Evolutionary conservation across 495 filamentous ascomycete genomes (phyloP).

Genomic region (Cryomyces minteri): DNA sequence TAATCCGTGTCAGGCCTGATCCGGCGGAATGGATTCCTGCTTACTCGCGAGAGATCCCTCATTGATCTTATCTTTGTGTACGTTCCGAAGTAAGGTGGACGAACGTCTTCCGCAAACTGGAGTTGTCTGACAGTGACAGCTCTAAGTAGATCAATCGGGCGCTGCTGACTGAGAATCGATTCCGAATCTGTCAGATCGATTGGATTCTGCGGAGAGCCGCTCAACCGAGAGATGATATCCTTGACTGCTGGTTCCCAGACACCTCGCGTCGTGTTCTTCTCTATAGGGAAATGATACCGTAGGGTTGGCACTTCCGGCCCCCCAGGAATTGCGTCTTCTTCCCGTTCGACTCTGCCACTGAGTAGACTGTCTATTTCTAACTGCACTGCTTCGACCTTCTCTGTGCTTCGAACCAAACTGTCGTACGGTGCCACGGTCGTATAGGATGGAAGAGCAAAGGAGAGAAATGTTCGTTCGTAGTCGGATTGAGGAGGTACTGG

Average conservation of each 20-base stretch:
- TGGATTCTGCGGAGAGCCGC: constrained; percentile 21
- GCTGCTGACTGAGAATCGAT: constrained; percentile 12
- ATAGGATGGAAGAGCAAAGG: constrained; percentile 18
- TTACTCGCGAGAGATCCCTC: constrained; percentile 33
- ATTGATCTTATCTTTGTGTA: constrained; percentile 38
- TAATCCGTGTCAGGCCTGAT: constrained; percentile 58
- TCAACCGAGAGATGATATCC: constrained; percentile 38
- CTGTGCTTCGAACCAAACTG: too few relatives aligned
- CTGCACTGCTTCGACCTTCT: too few relatives aligned
- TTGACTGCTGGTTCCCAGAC: constrained; percentile 33
- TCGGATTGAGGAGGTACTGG: constrained; percentile 21
- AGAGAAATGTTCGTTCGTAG: constrained; percentile 56
- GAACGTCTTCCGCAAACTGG: constrained; percentile 68
- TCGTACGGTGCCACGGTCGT: constrained; percentile 11
- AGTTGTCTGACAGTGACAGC: constrained; percentile 57
- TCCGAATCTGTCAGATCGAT: constrained; percentile 23
- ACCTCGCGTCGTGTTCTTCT: constrained; percentile 21
- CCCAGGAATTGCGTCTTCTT: too few relatives aligned
- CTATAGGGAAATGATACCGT: too few relatives aligned
- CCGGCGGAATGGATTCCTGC: constrained; percentile 50
- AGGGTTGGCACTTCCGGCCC: too few relatives aligned
- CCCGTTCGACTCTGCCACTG: too few relatives aligned
- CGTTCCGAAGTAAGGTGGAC: constrained; percentile 81
- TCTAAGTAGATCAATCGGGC: constrained; percentile 35
- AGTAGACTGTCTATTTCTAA: too few relatives aligned